Evolutionary conservation across 2,329 filamentous ascomycete genomes (phyloP).

Genomic region (Hypoxylon sp.): DNA sequence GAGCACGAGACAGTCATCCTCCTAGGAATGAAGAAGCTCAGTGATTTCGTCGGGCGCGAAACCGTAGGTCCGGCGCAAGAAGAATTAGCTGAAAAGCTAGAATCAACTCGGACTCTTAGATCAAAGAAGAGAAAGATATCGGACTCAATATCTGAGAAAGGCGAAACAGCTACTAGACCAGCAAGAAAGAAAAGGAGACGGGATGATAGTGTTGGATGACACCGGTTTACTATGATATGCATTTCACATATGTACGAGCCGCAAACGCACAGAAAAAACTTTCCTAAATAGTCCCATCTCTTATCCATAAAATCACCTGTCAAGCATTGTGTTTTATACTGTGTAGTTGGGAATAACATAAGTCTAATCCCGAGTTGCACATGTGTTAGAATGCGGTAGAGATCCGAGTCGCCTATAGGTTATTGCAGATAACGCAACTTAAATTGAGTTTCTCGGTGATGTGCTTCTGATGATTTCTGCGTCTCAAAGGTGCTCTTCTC

Average conservation of each 20-base stretch:
- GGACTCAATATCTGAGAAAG: neutral
- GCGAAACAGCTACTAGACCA: neutral
- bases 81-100: slow-evolving; percentile 4
- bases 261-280: neutral
- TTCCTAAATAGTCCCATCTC: neutral
- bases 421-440: neutral
- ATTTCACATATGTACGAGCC: no score
- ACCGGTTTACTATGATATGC: no score
- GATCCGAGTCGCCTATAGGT: neutral
- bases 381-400: no score
- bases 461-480: neutral
- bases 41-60: neutral
- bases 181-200: slow-evolving; percentile 11
- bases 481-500: neutral
- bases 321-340: neutral
- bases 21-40: slow-evolving; percentile 35
- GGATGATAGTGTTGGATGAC: slow-evolving; percentile 27
- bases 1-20: slow-evolving; percentile 41
- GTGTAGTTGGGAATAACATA: neutral
- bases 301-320: neutral
- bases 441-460: neutral
- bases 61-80: neutral
- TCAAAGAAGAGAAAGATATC: slow-evolving; percentile 16
- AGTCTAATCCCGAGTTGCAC: no score
- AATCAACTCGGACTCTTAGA: neutral